These are phyloP conservation scores for Verticillium tricorpus DNA, from an alignment of 2,329 filamentous ascomycete species.

Conservation along the genomic window DNA sequence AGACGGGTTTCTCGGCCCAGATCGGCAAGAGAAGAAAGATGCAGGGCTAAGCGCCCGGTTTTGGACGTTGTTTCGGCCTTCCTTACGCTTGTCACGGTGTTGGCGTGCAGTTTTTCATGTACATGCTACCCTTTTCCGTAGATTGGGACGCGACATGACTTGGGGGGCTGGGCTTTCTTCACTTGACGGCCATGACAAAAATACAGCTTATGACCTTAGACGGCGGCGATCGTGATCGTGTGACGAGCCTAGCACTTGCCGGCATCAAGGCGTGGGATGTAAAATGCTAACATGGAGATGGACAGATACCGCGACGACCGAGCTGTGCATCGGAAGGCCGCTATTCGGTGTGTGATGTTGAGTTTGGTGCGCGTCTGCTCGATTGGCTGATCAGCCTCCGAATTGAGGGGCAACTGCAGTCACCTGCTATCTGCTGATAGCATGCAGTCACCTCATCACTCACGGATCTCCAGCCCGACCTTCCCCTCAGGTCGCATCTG, in stretches of 20 bases:
- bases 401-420: neutral
- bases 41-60: conserved; percentile 59
- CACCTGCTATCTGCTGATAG: neutral
- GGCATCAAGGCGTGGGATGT: neutral
- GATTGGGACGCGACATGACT: neutral
- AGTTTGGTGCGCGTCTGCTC: neutral
- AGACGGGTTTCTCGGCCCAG: conserved; percentile 99
- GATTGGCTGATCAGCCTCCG: neutral
- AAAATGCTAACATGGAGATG: neutral
- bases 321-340: neutral
- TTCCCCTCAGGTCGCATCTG: neutral
- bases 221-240: neutral
- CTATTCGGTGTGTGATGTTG: neutral
- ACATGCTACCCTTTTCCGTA: neutral
- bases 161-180: neutral
- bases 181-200: neutral
- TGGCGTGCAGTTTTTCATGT: neutral
- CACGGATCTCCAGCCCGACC: neutral
- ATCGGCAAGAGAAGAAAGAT: conserved; percentile 98
- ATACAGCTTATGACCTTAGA: neutral
- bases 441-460: neutral
- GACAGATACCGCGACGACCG: neutral
- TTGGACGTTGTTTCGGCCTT: neutral
- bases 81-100: neutral
- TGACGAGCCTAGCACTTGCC: neutral